These are phyloP conservation scores for Cupressus sempervirens DNA, from an alignment of 75 land plant species.

Conservation along the genomic window DNA sequence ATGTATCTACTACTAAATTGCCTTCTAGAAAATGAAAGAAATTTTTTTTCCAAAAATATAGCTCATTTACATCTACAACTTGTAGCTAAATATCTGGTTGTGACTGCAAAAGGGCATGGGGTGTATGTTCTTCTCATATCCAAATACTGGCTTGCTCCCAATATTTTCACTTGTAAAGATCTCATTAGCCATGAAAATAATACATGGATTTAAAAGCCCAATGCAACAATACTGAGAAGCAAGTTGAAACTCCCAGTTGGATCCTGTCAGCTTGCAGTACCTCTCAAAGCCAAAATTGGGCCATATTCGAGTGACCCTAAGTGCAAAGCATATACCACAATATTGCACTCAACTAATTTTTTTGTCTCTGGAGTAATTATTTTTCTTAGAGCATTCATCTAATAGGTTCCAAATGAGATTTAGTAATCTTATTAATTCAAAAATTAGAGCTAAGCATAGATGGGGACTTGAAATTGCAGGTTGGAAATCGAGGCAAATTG, in stretches of 20 bases:
- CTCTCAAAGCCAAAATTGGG: constrained; percentile 30
- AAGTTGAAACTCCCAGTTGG: constrained; percentile 74
- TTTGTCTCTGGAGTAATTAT: constrained; percentile 91
- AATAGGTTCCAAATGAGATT: constrained; percentile 70
- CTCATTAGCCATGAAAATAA: constrained; percentile 45
- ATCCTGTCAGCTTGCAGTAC: constrained; percentile 78
- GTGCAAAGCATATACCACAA: constrained; percentile 82
- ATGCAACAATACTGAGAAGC: constrained; percentile 38
- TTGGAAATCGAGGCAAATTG: constrained; percentile 66
- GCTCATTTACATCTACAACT: constrained; percentile 69
- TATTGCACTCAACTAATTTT: constrained; percentile 69
- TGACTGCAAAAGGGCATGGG: constrained; percentile 24
- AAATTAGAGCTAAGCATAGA: constrained; percentile 50
- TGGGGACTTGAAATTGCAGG: constrained; percentile 75
- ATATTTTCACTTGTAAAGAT: constrained; percentile 69
- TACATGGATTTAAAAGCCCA: constrained; percentile 64
- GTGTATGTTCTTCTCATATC: constrained; percentile 52
- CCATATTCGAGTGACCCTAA: constrained; percentile 18
- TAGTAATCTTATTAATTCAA: constrained; percentile 84
- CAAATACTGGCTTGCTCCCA: constrained; percentile 67
- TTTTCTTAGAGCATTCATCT: constrained; percentile 82
- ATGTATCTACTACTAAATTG: constrained; percentile 72
- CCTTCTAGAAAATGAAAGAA: constrained; percentile 40
- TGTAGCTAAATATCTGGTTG: constrained; percentile 64
- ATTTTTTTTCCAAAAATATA: constrained; percentile 67